These are phyloP conservation scores for Aspergillus ellipticus DNA, from an alignment of 495 filamentous ascomycete genomes.

Conservation along the genomic window DNA sequence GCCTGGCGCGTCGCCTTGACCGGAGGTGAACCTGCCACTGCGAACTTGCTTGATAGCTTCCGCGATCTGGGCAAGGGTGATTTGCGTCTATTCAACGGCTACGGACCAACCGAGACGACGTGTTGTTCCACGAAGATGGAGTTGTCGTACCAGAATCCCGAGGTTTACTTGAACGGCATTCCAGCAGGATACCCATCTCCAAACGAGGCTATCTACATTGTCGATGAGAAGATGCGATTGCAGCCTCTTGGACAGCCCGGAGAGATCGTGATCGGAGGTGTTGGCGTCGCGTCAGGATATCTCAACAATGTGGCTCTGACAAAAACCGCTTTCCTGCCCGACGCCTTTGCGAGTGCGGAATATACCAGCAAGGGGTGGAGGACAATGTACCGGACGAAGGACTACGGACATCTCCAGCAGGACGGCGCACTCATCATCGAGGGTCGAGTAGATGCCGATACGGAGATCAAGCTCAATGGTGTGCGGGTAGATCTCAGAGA, in stretches of 20 bases:
- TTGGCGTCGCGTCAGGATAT: constrained; percentile 36
- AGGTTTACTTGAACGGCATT: too few relatives aligned
- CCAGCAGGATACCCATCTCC: too few relatives aligned
- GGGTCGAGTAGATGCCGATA: constrained; percentile 36
- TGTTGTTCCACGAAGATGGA: too few relatives aligned
- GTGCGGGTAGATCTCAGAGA: constrained; percentile 49
- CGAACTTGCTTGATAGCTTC: neutral
- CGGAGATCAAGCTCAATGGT: constrained; percentile 48
- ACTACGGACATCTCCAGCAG: constrained; percentile 10
- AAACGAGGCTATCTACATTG: too few relatives aligned
- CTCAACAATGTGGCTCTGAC: too few relatives aligned
- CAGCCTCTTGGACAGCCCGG: too few relatives aligned
- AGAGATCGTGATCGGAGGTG: constrained; percentile 34
- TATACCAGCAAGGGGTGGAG: neutral
- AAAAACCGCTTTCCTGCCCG: too few relatives aligned
- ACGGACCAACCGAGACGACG: constrained; percentile 2
- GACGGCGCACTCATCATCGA: constrained; percentile 28
- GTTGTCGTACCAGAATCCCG: too few relatives aligned
- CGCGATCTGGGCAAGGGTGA: neutral
- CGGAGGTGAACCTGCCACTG: neutral
- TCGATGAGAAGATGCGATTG: too few relatives aligned
- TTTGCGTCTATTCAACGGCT: neutral
- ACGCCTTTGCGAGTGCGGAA: neutral
- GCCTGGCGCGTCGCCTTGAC: neutral
- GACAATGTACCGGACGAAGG: constrained; percentile 18